A percentile compares a stretch with the other conserved stretches of the same genome.
Evolutionary conservation across 176 grass and related monocot species (phyloP).

Genomic region (Triticum turgidum): DNA sequence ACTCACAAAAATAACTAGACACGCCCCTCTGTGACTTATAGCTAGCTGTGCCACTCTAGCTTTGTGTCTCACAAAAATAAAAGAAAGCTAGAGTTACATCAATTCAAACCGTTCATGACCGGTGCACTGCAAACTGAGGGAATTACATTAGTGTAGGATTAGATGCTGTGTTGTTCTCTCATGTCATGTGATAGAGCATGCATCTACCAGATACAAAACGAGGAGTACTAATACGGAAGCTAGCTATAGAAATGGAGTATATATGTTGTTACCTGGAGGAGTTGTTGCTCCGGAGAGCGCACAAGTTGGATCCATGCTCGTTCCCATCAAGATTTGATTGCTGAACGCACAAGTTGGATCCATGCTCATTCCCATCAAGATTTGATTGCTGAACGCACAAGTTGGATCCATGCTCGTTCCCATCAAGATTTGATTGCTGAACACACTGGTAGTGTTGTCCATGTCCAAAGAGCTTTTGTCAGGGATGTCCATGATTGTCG

Average conservation of each 20-base stretch:
- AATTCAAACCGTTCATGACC: neutral
- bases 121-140: neutral
- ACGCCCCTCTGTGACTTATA: no score
- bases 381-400: constrained; percentile 26
- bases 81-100: no score
- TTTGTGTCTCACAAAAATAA: no score
- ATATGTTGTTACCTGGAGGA: constrained; percentile 60
- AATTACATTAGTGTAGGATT: neutral
- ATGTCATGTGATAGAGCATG: neutral
- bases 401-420: constrained; percentile 15
- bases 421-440: constrained; percentile 3
- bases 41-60: no score
- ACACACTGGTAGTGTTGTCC: no score
- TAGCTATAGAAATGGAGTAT: no score
- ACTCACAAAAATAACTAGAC: no score
- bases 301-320: constrained; percentile 18
- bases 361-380: neutral
- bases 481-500: constrained; percentile 46
- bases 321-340: neutral
- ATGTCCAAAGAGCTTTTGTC: constrained; percentile 2
- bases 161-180: neutral
- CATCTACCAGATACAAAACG: neutral
- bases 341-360: no score
- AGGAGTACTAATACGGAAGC: no score
- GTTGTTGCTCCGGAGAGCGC: constrained; percentile 65